Evolutionary conservation across 2,329 filamentous ascomycete genomes (phyloP), one percentile per base, ranked within the genome.

Genomic region (Bipolaris gigantea): DNA sequence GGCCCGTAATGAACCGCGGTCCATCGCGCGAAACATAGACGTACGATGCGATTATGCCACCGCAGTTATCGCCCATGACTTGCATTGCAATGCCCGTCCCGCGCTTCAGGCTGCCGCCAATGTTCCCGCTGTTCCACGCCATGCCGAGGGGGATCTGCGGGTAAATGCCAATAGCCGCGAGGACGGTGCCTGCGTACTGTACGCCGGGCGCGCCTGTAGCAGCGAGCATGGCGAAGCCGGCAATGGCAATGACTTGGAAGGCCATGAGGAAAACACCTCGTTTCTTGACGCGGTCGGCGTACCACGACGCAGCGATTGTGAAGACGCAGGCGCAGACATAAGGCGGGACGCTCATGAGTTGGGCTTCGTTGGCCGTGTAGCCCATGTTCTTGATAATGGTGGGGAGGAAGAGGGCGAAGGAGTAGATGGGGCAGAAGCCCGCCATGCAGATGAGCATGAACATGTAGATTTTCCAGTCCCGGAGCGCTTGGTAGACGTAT

Each of bases 1-100:
- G 79, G 1, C 80, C 80, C 9, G 66, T 69, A 27, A 75, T 73
- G 61, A 79, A 83, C 25, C 76, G 65, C 30, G 76, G 75, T 2
- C 65, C 63, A 59, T 82, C 76, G 25, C 74, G 72, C 19, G 72
- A 53, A 5, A 78, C 67, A 57, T 80, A 84, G 13, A 83, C 75
- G 57, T 80, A 82, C 4, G 77, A 74, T 1, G 80, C 76, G 46
- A 84, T 81, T n/a, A 96, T 84, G 27, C 92, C 92, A 68, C 94
- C 94, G 45, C 96, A 80, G 21, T 77, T 76, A 4, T 79, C 79
- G 18, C 80, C 77, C 55, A 80, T 81, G 35, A 82, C 78, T 59
- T 83, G 80, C 77, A 84, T 81, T 27, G 81, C 81, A 47, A 84
- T 83, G 15, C 81, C 81, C 9, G 82, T 81, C 39, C 77, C 80